These are phyloP conservation scores for Aureobasidium uvarum DNA, from an alignment of 2,329 filamentous ascomycete genomes.

Conservation along the genomic window DNA sequence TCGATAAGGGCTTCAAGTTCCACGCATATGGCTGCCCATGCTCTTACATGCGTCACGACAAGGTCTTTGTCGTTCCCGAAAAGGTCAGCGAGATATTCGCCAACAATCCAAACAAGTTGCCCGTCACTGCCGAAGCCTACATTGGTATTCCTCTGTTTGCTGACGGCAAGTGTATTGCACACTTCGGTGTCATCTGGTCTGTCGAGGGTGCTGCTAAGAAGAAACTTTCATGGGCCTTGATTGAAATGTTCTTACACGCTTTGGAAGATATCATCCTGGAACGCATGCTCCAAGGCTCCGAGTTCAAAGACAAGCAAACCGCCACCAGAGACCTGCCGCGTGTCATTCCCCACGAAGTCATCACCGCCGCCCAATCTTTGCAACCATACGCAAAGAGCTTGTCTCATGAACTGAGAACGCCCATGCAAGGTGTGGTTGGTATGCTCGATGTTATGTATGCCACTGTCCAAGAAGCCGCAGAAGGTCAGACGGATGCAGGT, in stretches of 20 bases:
- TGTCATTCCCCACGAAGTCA: conserved; percentile 55
- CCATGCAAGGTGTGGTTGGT: conserved; percentile 73
- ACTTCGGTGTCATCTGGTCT: conserved; percentile 72
- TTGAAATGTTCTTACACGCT: conserved; percentile 66
- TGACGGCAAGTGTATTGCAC: conserved; percentile 64
- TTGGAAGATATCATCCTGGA: conserved; percentile 65
- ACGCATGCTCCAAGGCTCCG: conserved; percentile 55
- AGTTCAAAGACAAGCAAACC: conserved; percentile 44
- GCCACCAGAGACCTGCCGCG: conserved; percentile 40
- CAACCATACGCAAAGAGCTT: conserved; percentile 70
- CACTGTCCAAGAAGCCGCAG: conserved; percentile 64
- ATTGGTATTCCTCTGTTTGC: conserved; percentile 65
- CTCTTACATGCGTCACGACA: conserved; percentile 68
- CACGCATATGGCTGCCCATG: conserved; percentile 64
- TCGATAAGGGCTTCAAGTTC: conserved; percentile 62
- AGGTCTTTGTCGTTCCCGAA: conserved; percentile 66
- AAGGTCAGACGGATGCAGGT: conserved; percentile 52
- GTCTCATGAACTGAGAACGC: conserved; percentile 69
- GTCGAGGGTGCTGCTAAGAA: conserved; percentile 57
- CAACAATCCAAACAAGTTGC: conserved; percentile 60
- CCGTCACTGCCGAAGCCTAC: conserved; percentile 64
- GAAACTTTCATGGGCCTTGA: conserved; percentile 62
- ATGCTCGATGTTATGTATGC: conserved; percentile 77
- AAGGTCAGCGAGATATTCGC: conserved; percentile 55
- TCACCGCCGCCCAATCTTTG: conserved; percentile 62